Evolutionary conservation across 2,329 filamentous ascomycete genomes (phyloP).

Genomic region (Blumeria graminis): DNA sequence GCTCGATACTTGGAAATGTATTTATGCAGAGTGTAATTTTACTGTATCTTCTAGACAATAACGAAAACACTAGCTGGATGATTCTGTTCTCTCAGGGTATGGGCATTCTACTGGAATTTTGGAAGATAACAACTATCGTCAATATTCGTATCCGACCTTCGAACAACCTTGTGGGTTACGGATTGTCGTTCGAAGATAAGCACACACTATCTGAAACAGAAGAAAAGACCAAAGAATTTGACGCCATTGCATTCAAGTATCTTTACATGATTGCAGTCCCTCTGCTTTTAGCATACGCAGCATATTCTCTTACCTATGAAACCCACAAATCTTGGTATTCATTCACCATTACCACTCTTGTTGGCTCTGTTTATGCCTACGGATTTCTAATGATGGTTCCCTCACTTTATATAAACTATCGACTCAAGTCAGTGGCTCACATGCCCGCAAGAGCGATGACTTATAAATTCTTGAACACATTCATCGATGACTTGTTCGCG

Average conservation of each 20-base stretch:
- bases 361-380: conserved; percentile 91
- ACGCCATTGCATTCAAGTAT: conserved; percentile 92
- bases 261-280: conserved; percentile 84
- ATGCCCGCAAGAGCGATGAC: conserved; percentile 94
- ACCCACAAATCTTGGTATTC: conserved; percentile 96
- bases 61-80: conserved; percentile 95
- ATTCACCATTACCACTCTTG: conserved; percentile 81
- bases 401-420: conserved; percentile 95
- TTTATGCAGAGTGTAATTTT: conserved; percentile 96
- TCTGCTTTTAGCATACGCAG: conserved; percentile 67
- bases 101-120: conserved; percentile 45
- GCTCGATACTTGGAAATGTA: conserved; percentile 87
- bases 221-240: conserved; percentile 95
- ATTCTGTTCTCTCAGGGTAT: conserved; percentile 68
- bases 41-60: conserved; percentile 91
- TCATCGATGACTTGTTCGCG: conserved; percentile 94
- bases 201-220: conserved; percentile 87
- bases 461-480: conserved; percentile 97
- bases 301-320: conserved; percentile 80
- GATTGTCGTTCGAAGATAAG: conserved; percentile 80
- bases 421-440: conserved; percentile 81
- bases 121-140: conserved; percentile 94
- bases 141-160: conserved; percentile 56
- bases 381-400: conserved; percentile 99
- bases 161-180: conserved; percentile 53